These are phyloP conservation scores for Cucurbita pepo DNA, from an alignment of 306 rosid species.

Conservation along the genomic window DNA sequence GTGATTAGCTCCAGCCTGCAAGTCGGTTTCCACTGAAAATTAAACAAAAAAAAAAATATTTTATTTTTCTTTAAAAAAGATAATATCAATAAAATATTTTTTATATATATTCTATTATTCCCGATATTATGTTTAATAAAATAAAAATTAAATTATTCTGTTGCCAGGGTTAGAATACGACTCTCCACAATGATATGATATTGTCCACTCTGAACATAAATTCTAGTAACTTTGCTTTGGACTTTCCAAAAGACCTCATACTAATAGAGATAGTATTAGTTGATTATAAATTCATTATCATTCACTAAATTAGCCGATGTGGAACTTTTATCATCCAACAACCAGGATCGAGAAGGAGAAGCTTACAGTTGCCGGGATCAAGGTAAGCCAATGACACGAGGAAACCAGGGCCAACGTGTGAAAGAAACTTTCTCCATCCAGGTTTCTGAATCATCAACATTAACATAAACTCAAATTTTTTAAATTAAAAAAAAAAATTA, in stretches of 20 bases:
- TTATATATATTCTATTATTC: background rate
- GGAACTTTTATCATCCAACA: too few relatives aligned
- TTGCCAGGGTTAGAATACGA: too few relatives aligned
- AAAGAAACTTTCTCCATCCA: constrained; percentile 55
- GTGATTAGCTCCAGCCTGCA: constrained; percentile 81
- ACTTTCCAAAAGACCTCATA: too few relatives aligned
- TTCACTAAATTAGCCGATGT: too few relatives aligned
- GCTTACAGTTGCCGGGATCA: constrained; percentile 74
- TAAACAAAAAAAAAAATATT: background rate
- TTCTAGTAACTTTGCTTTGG: too few relatives aligned
- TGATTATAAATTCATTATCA: too few relatives aligned
- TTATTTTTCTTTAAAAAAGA: too few relatives aligned
- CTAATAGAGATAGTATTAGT: too few relatives aligned
- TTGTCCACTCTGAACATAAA: too few relatives aligned
- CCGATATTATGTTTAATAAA: too few relatives aligned
- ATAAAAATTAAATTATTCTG: too few relatives aligned
- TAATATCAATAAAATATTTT: background rate
- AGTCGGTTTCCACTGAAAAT: constrained; percentile 76
- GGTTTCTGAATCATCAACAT: constrained; percentile 22
- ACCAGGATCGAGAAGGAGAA: background rate
- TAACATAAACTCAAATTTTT: background rate
- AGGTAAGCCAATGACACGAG: constrained; percentile 85
- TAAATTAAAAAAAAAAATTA: background rate
- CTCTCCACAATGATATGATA: too few relatives aligned
- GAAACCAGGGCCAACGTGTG: constrained; percentile 68